phyloP scores from a whole-genome alignment of 495 filamentous ascomycete species.

The Penicillium ochrochloron region DNA sequence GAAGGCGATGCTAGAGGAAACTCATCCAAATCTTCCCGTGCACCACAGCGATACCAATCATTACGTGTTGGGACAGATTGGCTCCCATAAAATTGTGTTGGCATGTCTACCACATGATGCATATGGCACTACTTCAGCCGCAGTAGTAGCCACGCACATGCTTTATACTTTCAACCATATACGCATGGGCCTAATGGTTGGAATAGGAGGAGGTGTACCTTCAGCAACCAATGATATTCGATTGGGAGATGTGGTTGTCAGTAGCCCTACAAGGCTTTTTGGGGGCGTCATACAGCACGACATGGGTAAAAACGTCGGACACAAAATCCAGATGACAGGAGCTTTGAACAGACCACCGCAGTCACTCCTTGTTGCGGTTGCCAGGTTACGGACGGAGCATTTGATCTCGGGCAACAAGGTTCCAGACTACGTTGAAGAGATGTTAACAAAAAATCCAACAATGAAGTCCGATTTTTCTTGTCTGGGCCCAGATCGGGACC shows the following conservation, averaged over 20 bases:
- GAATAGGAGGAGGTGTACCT: neutral
- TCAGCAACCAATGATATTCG: neutral
- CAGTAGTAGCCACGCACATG: neutral
- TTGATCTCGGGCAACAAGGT: neutral
- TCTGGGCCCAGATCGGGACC: neutral
- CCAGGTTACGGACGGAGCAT: neutral
- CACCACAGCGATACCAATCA: neutral
- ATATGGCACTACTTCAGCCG: neutral
- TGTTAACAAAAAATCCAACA: neutral
- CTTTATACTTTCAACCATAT: neutral
- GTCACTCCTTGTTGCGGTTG: neutral
- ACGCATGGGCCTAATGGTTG: neutral
- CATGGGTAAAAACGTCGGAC: neutral
- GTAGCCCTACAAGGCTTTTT: neutral
- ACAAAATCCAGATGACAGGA: neutral
- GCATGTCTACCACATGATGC: neutral
- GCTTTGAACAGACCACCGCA: neutral
- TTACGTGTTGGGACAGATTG: neutral
- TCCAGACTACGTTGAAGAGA: neutral
- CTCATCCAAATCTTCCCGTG: neutral
- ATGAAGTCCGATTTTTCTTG: neutral
- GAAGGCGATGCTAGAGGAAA: neutral
- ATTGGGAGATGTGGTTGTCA: constrained; percentile 2
- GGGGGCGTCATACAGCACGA: neutral
- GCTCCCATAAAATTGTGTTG: neutral